Evolutionary conservation across 768 basidiomycete genomes (phyloP), one percentile per base, ranked within the genome.

Genomic region (Botryobasidium botryosum): DNA sequence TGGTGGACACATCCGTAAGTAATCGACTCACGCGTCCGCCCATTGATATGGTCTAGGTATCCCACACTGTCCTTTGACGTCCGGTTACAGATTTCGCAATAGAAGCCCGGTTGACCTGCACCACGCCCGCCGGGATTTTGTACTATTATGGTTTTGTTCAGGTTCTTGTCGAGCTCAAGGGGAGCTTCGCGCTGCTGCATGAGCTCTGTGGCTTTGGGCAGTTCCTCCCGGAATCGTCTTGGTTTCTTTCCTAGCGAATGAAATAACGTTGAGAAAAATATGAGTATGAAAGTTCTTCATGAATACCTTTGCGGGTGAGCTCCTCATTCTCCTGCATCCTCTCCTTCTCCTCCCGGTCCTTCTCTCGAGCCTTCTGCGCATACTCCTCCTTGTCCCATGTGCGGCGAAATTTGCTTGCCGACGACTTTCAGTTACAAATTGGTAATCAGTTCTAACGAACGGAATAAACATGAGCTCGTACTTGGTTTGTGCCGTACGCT

Each of bases 361-460:
- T 80, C 56, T 77, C 75, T 59, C 75, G 77, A 7, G 90, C 91
- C 46, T 72, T 72, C 57, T 87, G 83, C 12, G 59, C 73, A 63
- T 79, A 86, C 58, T 84, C 85, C 57, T 90, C 79, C 64, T 88
- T 87, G 67, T 94, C 83, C 90, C 91, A 97, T 68, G 79, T 86
- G 63, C 79, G 80, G 39, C 88, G 64, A 36, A 50, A 50, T 31
- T 50, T n/a, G 15, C 35, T 25, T 25, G 29, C 32, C 18, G 46
- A 28, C 31, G 15, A 10, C 25, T 23, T 4, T n/a, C 35, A 40
- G 20, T 12, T 5, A 35, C 24, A 13, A 6, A 24, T 21, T 18
- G 15, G 7, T 24, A 4, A 20, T 17, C 7, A 13, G n/a, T 6
- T 3, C 12, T 17, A n/a, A n/a, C n/a, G n/a, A 3, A 13, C 10